These are phyloP conservation scores for Halenospora varia DNA, from an alignment of 495 filamentous ascomycete species.

Conservation along the genomic window DNA sequence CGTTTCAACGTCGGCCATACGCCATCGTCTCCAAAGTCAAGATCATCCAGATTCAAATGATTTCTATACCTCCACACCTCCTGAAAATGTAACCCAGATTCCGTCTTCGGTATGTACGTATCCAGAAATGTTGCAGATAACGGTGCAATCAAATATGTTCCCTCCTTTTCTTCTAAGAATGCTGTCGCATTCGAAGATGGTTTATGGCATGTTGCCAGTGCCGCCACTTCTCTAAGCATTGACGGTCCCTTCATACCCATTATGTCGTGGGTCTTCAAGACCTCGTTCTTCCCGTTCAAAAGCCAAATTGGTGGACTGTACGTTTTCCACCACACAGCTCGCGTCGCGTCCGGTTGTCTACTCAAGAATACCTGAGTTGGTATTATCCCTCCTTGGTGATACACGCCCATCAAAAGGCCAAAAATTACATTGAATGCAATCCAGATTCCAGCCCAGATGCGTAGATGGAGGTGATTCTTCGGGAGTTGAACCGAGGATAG, in stretches of 20 bases:
- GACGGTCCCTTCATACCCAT: slow-evolving; percentile 69
- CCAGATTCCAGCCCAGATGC: slow-evolving; percentile 66
- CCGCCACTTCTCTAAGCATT: slow-evolving; percentile 55
- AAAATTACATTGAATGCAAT: slow-evolving; percentile 75
- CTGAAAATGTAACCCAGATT: slow-evolving; percentile 49
- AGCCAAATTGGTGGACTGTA: slow-evolving; percentile 94
- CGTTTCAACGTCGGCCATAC: slow-evolving; percentile 66
- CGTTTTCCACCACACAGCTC: slow-evolving; percentile 95
- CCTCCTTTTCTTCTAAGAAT: slow-evolving; percentile 42
- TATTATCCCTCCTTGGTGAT: slow-evolving; percentile 91
- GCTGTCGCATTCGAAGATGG: slow-evolving; percentile 36
- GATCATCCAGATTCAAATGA: slow-evolving; percentile 88
- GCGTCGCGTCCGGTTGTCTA: slow-evolving; percentile 54
- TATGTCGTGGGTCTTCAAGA: slow-evolving; percentile 68
- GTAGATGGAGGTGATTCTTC: slow-evolving; percentile 41
- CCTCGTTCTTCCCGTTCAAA: slow-evolving; percentile 67
- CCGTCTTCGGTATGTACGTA: slow-evolving; percentile 42
- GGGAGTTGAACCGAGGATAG: slow-evolving; percentile 77
- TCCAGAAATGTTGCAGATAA: slow-evolving; percentile 71
- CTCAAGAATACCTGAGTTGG: slow-evolving; percentile 68
- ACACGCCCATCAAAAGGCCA: slow-evolving; percentile 83
- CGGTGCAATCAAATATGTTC: slow-evolving; percentile 65
- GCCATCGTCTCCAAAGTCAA: slow-evolving; percentile 86
- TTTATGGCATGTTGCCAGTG: slow-evolving; percentile 50
- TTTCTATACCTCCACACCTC: slow-evolving; percentile 67